Evolutionary conservation across 768 basidiomycete genomes (phyloP).

Genomic region (Agrocybe praecox): DNA sequence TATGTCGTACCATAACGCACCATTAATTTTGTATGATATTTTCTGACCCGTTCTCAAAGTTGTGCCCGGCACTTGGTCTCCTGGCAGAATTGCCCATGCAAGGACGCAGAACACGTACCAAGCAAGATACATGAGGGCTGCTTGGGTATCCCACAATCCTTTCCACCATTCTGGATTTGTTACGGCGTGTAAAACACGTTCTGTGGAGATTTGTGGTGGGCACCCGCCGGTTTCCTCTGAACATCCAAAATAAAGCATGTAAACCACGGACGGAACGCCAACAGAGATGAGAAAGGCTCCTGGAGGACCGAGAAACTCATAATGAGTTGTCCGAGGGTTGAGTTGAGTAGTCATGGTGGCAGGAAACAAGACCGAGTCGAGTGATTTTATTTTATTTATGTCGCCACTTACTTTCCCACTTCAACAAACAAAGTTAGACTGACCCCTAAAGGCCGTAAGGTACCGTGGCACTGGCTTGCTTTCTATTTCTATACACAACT

Average conservation of each 20-base stretch:
- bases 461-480: background rate
- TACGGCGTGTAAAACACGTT: slow-evolving; percentile 48
- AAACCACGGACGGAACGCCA: slow-evolving; percentile 70
- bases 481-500: background rate
- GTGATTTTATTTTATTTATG: no score
- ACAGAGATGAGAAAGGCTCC: slow-evolving; percentile 74
- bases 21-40: slow-evolving; percentile 93
- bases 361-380: background rate
- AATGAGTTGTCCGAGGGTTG: slow-evolving; percentile 72
- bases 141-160: slow-evolving; percentile 82
- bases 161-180: slow-evolving; percentile 64
- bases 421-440: background rate
- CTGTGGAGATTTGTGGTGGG: slow-evolving; percentile 55
- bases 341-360: slow-evolving; percentile 34
- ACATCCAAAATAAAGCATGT: slow-evolving; percentile 78
- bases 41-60: slow-evolving; percentile 73
- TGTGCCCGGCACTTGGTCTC: slow-evolving; percentile 71
- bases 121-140: slow-evolving; percentile 70
- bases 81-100: slow-evolving; percentile 80
- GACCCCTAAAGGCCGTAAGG: background rate
- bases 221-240: slow-evolving; percentile 73
- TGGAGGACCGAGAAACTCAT: slow-evolving; percentile 83
- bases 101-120: slow-evolving; percentile 92
- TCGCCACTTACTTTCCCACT: background rate
- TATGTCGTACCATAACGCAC: slow-evolving; percentile 42